These are phyloP conservation scores for Petunia secreta DNA, from an alignment of 257 asterid genomes.

Conservation along the genomic window DNA sequence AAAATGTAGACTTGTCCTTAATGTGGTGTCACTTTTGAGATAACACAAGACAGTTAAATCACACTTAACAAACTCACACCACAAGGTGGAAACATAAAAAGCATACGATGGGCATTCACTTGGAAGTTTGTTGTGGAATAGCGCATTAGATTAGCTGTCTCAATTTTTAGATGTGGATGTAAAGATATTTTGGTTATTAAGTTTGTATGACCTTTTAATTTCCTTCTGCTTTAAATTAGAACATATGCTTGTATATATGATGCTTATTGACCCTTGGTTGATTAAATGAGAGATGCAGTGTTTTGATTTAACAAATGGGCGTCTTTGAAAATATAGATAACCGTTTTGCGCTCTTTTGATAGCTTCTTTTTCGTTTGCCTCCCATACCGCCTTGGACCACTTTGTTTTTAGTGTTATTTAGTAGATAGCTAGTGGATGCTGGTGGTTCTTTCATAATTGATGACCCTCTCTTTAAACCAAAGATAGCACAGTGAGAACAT, in stretches of 20 bases:
- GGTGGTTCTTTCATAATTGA: not conserved
- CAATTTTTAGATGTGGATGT: not conserved
- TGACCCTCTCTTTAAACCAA: not conserved
- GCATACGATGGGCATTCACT: not conserved
- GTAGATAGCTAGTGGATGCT: constrained; percentile 10
- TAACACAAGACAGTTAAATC: not conserved
- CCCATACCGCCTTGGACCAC: not conserved
- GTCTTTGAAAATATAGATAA: not conserved
- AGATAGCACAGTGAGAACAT: constrained; percentile 1
- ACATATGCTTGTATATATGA: not conserved
- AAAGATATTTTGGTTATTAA: not conserved
- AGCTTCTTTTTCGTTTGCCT: no score
- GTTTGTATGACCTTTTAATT: not conserved
- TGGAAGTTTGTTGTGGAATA: not conserved
- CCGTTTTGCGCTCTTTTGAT: not conserved
- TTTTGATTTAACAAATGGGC: not conserved
- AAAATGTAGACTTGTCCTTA: not conserved
- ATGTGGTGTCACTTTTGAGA: constrained; percentile 2
- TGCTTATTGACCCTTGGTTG: not conserved
- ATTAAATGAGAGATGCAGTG: not conserved
- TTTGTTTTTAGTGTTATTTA: not conserved
- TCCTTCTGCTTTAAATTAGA: constrained; percentile 9
- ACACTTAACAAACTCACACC: constrained; percentile 1
- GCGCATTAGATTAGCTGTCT: constrained; percentile 8
- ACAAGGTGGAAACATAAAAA: not conserved